Conservation (phyloP, 805 yeast genomes). For the Pichia heedii region DNA sequence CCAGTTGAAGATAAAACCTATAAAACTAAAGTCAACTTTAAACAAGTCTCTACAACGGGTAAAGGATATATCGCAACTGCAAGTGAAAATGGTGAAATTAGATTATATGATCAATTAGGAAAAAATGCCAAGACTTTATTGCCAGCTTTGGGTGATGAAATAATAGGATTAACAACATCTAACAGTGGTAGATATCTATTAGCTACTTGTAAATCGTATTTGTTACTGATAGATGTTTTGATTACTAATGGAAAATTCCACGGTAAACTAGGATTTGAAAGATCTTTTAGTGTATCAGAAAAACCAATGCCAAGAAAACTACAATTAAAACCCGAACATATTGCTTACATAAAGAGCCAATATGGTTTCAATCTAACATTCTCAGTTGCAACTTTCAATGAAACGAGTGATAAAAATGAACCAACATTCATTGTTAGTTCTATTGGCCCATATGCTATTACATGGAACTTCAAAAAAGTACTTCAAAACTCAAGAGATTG, state of each 20-base stretch:
- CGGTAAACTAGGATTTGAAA: constrained; percentile 54
- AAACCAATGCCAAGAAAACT: constrained; percentile 65
- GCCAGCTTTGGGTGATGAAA: constrained; percentile 76
- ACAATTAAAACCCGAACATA: constrained; percentile 63
- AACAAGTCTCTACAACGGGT: constrained; percentile 61
- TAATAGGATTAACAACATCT: constrained; percentile 59
- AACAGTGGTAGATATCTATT: constrained; percentile 76
- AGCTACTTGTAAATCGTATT: constrained; percentile 68
- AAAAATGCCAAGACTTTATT: constrained; percentile 66
- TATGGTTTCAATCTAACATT: constrained; percentile 43
- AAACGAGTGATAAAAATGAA: constrained; percentile 47
- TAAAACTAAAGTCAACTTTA: constrained; percentile 46
- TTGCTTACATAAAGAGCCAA: constrained; percentile 49
- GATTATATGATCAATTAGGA: constrained; percentile 66
- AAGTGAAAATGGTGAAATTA: constrained; percentile 63
- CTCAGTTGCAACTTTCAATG: constrained; percentile 70
- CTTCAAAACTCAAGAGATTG: constrained; percentile 43
- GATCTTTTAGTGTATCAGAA: constrained; percentile 52
- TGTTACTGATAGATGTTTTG: constrained; percentile 59
- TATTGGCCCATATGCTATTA: constrained; percentile 71
- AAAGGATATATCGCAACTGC: constrained; percentile 71
- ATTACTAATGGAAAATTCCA: constrained; percentile 53
- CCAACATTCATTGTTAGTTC: constrained; percentile 63
- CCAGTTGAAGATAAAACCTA: constrained; percentile 45
- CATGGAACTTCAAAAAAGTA: constrained; percentile 66